Base-by-base conservation (phyloP, 2,329 filamentous ascomycete genomes). In the Chrysosphaeria jannelii region DNA sequence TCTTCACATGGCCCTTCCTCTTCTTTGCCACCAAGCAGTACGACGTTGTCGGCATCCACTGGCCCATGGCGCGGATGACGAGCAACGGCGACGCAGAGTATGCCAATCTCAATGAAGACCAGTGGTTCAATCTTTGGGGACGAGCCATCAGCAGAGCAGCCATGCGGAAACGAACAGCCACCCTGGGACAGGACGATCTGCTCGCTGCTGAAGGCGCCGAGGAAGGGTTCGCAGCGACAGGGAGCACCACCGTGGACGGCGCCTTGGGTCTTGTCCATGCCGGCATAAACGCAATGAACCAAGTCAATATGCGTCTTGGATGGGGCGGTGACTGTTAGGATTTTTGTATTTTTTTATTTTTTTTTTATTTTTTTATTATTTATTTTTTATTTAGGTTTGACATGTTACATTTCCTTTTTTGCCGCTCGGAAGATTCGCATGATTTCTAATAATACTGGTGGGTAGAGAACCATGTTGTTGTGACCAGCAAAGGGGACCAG, bases 1-100 rank as follows among this genome's bases (percentile, higher is more conserved):
- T 78, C 27, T 48, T 78, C 32, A 47, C 57, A 3, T 78, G 70
- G 70, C 70, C 70, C 0, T 54, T 57, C 27, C 48, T 78, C 8
- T 65, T 59, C 42, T 52, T 74, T 36, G 43, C 53, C 10, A 78
- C 70, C 2, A 61, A 57, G 36, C 50, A 57, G 23, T 78, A 65
- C 44, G 54, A 66, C 30, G 62, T 71, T 3, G 52, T 60, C 3
- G 46, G 49, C 12, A 53, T 56, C 1, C 49, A 64, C 16, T 78
- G 66, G 65, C 40, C 46, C 1, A 64, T 53, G 31, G 57, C 53
- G 3, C 34, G 37, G 4, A 30, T 35, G 7, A 36, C 38, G 14
- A 31, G 28, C 14, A 25, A 39, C 13, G 48, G 43, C 14, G 24
- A 35, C 3, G 52, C 44, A 31, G 38, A 42, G 13, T 70, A 61